Base-by-base conservation (phyloP, 2,329 filamentous ascomycete genomes). In the Clarireedia homoeocarpa region DNA sequence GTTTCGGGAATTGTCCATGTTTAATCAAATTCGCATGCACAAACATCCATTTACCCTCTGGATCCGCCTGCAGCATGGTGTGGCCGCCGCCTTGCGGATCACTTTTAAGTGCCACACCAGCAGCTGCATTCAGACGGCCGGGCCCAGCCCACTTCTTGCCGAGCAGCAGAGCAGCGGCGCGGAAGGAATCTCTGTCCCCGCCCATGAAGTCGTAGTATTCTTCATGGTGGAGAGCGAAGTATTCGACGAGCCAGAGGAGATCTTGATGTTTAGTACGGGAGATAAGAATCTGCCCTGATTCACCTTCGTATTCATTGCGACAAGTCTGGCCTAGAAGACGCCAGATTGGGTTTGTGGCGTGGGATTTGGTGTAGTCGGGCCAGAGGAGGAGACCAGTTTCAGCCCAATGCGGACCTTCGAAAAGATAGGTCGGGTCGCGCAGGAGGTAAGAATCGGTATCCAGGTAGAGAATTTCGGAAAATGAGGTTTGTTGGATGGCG, bases 11-110 rank as follows among this genome's bases (percentile, higher is more conserved):
- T 4, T 44, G 14, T 4, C 48, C 49, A 58, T 62, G 59, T 34
- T 63, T 63, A 4, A 63, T 59, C 54, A 63, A 20, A 56, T 62
- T 62, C 36, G 59, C 61, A 56, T 63, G 61, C n/a, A 63, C 59
- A 42, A 63, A 63, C 55, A 59, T 47, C 59, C 59, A 61, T 27
- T 51, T 55, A 24, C 61, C 61, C 14, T 58, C 55, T 15, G 51
- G 53, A 15, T 61, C 59, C 38, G 59, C 56, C 17, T 63, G 61
- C 9, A 62, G 53, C 59, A 63, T 61, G 0, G 61, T 61, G 51
- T 63, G 61, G n/a, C 61, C 61, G 23, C 61, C 59, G 3, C 51
- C 56, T 23, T 38, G 36, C 2, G 17, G n/a, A 14, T 50, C 38
- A 20, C 36, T 53, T 0, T 38, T 24, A 2, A 55, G 15, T 2